Base-by-base conservation (phyloP, 2,329 filamentous ascomycete genomes). In the Microsporum canis region DNA sequence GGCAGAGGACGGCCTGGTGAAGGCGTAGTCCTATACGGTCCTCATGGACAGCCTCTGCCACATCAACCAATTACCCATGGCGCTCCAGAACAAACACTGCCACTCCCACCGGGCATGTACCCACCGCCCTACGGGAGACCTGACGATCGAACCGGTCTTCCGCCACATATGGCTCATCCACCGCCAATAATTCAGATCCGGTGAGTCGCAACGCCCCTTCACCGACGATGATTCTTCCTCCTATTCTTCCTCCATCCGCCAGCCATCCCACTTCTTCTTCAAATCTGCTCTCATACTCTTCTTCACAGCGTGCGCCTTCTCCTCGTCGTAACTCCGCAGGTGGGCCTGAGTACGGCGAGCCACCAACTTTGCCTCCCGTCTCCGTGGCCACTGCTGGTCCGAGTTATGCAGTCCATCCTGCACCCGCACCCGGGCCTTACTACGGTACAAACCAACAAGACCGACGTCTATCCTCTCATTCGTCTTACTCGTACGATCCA, bases 331-430 rank as follows among this genome's bases (percentile, higher is more conserved):
- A 75, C 59, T 78, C 76, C 14, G 72, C 73, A 56, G 72, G 72
- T 51, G 75, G 73, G 43, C 78, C 73, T 62, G 75, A 77, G 57
- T 78, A 79, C 63, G 74, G 75, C n/a, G 76, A 78, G 65, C 75
- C 76, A 6, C 75, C 74, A 53, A 76, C 76, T 59, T 70, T 78
- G 36, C 76, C 77, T 36, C 77, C 77, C 3, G 77, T 78, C 34
- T 78, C 77, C 12, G 75, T 76, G 58, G 72, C 75, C 27, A 72
- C 72, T 10, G 75, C 76, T 51, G 71, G 73, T 17, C 69, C 76
- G 58, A 73, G 71, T 63, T 79, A 77, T 66, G 73, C 74, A 58
- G 69, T 72, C 38, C 75, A 75, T 33, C 51, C 62, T 63, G 69
- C 68, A 56, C 57, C 63, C 34, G 68, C 69, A 23, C 68, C 72